Percentiles rank a stretch among this genome's conserved stretches.
Evolutionary conservation across 2,329 filamentous ascomycete genomes (phyloP).

Genomic region (Clonostachys byssicola): DNA sequence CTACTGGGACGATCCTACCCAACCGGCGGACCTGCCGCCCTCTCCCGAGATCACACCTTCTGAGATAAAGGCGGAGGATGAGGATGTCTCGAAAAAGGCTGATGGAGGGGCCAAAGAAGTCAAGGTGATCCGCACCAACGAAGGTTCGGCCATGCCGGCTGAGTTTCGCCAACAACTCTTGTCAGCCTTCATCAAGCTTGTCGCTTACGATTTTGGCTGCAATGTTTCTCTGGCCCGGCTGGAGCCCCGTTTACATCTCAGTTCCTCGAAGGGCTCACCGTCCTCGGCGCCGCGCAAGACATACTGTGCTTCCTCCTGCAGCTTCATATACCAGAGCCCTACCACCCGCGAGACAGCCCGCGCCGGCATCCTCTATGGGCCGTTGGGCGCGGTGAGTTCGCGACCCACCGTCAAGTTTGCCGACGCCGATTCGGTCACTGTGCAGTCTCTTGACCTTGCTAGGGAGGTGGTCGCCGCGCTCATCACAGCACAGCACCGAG

Average conservation of each 20-base stretch:
- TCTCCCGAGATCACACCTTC: constrained; percentile 21
- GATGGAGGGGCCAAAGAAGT: constrained; percentile 4
- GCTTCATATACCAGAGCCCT: constrained; percentile 57
- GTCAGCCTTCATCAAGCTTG: constrained; percentile 57
- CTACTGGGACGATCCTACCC: constrained; percentile 60
- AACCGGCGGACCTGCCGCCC: constrained; percentile 19
- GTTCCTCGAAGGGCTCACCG: constrained; percentile 23
- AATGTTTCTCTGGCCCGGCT: constrained; percentile 51
- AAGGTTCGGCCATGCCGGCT: constrained; percentile 52
- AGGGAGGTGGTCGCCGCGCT: constrained; percentile 57
- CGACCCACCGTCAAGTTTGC: constrained; percentile 50
- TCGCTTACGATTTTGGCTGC: constrained; percentile 64
- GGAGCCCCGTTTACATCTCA: constrained; percentile 56
- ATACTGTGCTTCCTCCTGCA: constrained; percentile 54
- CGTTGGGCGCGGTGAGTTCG: constrained; percentile 55
- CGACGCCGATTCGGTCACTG: constrained; percentile 35
- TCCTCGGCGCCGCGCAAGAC: constrained; percentile 31
- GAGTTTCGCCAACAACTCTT: constrained; percentile 55
- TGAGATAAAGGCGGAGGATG: constrained; percentile 6
- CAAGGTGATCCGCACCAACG: constrained; percentile 31
- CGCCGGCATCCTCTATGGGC: constrained; percentile 56
- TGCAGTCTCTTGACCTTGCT: constrained; percentile 58
- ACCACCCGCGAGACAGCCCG: constrained; percentile 56
- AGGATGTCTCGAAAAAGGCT: constrained; percentile 4
- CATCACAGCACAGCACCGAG: constrained; percentile 59